Evolutionary conservation across 768 basidiomycete genomes (phyloP), one percentile per base, ranked within the genome.

Genomic region (Trametes punicea): DNA sequence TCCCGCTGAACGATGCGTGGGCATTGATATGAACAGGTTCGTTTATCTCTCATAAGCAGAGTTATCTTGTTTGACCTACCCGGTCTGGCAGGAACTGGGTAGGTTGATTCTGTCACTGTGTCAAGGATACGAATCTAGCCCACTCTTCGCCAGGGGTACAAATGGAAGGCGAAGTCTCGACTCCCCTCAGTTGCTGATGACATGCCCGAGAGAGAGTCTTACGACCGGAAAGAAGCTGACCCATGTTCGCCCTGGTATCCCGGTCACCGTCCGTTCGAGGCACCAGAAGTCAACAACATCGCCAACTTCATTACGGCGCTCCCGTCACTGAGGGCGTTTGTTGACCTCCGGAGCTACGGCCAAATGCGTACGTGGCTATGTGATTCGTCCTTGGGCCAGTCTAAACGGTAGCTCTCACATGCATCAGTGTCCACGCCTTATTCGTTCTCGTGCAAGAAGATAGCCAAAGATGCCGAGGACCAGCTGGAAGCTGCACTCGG

Each of bases 281-380:
- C 90, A 0, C 80, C 82, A 2, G 91, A 94, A 68, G 83, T 85
- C 16, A 83, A 83, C 69, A 87, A 82, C 57, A 78, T 93, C 55
- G 85, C 86, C 3, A 83, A 85, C 63, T 90, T 82, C 67, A 73
- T 90, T 51, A 73, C 74, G 18, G 75, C 74, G 6, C 70, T 81
- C 10, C 74, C 79, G 6, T 74, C 77, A 57, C 71, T 90, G 15
- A 74, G 78, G 18, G 84, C 77, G 2, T 93, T 90, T 69, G 55
- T 92, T 29, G 90, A 93, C 70, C 67, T 92, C 47, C 76, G 92
- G 60, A 88, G 84, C 62, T 94, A 90, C 64, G 90, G 90, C 0
- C 90, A 93, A 67, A 86, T 91, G 79, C 67, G 88, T 91, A 63
- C 55, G 87, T 77, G n/a, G 18, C 25, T 18, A 8, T 15, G 25